Base-by-base conservation (phyloP, 192 early-diverging fungal genomes). In the Neocallimastix lanati region DNA sequence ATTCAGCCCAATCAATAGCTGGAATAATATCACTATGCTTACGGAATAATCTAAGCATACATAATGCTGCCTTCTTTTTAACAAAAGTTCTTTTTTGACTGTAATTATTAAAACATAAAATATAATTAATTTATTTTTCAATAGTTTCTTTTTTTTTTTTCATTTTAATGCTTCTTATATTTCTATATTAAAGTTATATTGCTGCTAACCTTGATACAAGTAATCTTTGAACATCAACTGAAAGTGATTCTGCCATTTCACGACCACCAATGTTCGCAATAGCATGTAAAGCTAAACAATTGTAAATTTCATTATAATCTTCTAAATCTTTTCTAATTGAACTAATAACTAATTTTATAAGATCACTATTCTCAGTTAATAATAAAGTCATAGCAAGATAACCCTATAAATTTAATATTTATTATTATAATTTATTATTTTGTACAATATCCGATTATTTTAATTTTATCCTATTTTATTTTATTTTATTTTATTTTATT, bases 21-120 rank as follows among this genome's bases (percentile, higher is more conserved):
- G 93, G 90, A 76, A 98, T 90, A 12, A 95, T 87, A 29, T 97
- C 95, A 11, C 96, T 94, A 81, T 93, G 91, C 83, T 94, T 94
- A 35, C 98, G 87, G 86, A 93, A 92, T 78, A 99, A 84, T 13
- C 94, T 90, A 78, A 99, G 83, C 78, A 99, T 83, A 77, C 95
- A 96, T 78, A 99, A 84, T 18, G 96, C 96, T 0, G 97, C 96
- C 88, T 99, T 99, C 85, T 99, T 99, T 78, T 94, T 94, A 76
- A 96, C 92, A 89, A 99, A 99, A 78, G 89, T 86, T 82, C 90
- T 90, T 28, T 91, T 89, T 76, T 86, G 87, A 40, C 90, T 91
- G 9, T n/a, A n/a, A n/a, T n/a, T n/a, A n/a, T n/a, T n/a, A n/a
- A n/a, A n/a, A n/a, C n/a, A n/a, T n/a, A n/a, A n/a, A n/a, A n/a